Evolutionary conservation across 352 stramenopile species (phyloP).

Genomic region (Pythium sukuiense): DNA sequence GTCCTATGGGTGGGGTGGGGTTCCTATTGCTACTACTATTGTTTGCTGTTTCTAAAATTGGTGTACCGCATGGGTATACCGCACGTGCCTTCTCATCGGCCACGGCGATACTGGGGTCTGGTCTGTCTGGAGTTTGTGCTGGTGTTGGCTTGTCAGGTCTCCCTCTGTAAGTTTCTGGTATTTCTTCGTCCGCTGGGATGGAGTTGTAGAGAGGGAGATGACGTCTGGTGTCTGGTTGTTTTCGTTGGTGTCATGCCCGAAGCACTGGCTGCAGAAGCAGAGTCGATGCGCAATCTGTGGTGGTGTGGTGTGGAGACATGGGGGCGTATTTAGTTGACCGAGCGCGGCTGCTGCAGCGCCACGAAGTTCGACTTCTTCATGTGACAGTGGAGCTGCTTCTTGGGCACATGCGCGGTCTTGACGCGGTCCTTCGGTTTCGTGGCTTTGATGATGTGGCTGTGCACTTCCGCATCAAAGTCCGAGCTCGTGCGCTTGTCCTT

Average conservation of each 20-base stretch:
- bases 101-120: background rate
- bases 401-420: constrained; percentile 33
- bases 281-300: constrained; percentile 21
- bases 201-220: constrained; percentile 13
- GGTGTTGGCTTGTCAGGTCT: constrained; percentile 5
- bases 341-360: constrained; percentile 65
- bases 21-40: constrained; percentile 25
- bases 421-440: constrained; percentile 43
- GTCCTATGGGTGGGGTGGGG: constrained; percentile 2
- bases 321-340: constrained; percentile 51
- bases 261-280: constrained; percentile 25
- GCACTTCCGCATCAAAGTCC: constrained; percentile 60
- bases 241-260: constrained; percentile 9
- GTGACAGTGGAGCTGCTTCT: constrained; percentile 45
- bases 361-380: constrained; percentile 49
- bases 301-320: constrained; percentile 29
- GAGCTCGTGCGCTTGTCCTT: constrained; percentile 53
- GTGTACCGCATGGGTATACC: background rate
- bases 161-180: constrained; percentile 13
- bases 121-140: background rate
- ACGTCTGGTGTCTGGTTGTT: constrained; percentile 12
- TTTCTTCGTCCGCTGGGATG: constrained; percentile 24
- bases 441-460: constrained; percentile 54
- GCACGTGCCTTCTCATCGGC: constrained; percentile 14
- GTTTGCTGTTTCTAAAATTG: constrained; percentile 19